Evolutionary conservation across 441 rosid genomes (phyloP).

Genomic region (Gossypium lobatum): DNA sequence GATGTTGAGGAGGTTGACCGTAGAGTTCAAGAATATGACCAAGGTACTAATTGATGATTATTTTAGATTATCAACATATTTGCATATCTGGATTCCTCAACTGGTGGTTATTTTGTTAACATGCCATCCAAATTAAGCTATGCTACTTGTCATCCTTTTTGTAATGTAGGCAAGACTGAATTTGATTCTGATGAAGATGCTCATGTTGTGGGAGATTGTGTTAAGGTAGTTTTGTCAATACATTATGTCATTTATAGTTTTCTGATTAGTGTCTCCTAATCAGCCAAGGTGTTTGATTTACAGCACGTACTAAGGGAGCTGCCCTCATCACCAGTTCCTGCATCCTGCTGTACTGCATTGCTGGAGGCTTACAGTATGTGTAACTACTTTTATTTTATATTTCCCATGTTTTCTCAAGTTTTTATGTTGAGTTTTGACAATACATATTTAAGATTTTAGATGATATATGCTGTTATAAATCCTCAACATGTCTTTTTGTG

Average conservation of each 20-base stretch:
- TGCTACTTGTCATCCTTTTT: slow-evolving; percentile 12
- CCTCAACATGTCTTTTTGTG: neutral
- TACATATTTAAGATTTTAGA: neutral
- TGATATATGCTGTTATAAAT: neutral
- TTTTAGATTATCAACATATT: slow-evolving; percentile 8
- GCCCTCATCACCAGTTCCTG: slow-evolving; percentile 97
- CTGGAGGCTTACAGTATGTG: slow-evolving; percentile 92
- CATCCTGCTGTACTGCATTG: slow-evolving; percentile 94
- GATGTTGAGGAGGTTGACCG: slow-evolving; percentile 97
- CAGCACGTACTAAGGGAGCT: slow-evolving; percentile 97
- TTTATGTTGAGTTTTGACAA: neutral
- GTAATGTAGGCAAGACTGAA: slow-evolving; percentile 65
- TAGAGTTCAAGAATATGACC: slow-evolving; percentile 94
- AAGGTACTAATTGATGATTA: slow-evolving; percentile 42
- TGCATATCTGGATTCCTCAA: slow-evolving; percentile 10
- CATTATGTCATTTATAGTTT: slow-evolving; percentile 17
- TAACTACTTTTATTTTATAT: slow-evolving; percentile 11
- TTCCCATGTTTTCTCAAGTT: slow-evolving; percentile 1
- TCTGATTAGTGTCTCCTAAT: slow-evolving; percentile 22
- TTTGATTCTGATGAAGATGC: slow-evolving; percentile 88
- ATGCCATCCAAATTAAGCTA: slow-evolving; percentile 21
- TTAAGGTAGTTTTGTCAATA: slow-evolving; percentile 55
- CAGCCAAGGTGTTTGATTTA: slow-evolving; percentile 23
- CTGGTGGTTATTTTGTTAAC: neutral
- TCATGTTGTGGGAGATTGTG: slow-evolving; percentile 97